These are phyloP conservation scores for Coemansia sp. DNA, from an alignment of 192 early-diverging fungal species.

Conservation along the genomic window DNA sequence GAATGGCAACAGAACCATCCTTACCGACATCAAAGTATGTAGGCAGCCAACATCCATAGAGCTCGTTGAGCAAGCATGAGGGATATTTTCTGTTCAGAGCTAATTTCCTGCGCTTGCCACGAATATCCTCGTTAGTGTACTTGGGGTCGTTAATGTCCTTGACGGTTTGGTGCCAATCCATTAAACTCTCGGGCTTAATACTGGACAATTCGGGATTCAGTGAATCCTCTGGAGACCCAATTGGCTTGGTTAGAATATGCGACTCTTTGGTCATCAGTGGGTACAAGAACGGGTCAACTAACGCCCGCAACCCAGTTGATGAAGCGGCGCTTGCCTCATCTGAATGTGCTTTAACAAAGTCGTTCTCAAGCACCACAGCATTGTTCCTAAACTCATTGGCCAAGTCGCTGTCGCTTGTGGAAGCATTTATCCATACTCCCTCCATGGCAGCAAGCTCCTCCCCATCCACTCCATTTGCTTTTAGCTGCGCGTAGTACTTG, in stretches of 20 bases:
- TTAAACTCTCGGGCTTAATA: neutral
- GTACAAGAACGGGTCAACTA: conserved; percentile 8
- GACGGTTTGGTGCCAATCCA: neutral
- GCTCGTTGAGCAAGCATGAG: neutral
- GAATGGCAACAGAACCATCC: neutral
- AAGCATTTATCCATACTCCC: neutral
- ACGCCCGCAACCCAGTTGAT: neutral
- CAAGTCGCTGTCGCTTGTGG: neutral
- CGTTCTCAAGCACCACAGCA: neutral
- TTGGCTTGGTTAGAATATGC: neutral
- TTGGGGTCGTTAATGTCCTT: neutral
- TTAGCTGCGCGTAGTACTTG: conserved; percentile 6
- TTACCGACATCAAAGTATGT: neutral
- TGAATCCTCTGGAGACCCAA: neutral
- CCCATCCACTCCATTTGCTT: neutral
- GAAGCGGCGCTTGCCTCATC: neutral
- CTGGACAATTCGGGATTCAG: neutral
- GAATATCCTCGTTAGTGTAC: no score
- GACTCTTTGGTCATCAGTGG: neutral
- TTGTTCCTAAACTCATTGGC: neutral
- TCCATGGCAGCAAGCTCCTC: conserved; percentile 3
- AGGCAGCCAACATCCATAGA: neutral
- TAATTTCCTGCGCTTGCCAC: neutral
- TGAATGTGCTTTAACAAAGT: neutral
- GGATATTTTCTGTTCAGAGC: neutral